Evolutionary conservation across 371 early-diverging fungal species (phyloP), one percentile per base, ranked within the genome.

Genomic region (Nematocida major): DNA sequence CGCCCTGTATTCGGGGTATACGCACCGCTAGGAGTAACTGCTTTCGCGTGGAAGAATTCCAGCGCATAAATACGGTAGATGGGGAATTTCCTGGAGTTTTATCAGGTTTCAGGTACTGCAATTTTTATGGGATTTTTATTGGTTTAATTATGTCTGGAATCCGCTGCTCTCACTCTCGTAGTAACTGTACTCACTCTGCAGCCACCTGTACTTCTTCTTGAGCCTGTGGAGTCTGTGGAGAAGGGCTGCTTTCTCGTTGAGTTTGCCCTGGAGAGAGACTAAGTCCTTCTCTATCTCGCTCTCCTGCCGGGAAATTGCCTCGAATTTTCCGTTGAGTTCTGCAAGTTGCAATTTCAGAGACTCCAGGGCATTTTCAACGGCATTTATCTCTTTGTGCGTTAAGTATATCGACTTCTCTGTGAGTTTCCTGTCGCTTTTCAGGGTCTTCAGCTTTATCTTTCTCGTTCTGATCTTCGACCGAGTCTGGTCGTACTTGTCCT

Each of bases 171-270:
- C 36, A 32, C 0, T 22, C 13, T 57, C 57, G 26, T 57, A 57
- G 26, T 57, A 57, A 36, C 26, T 57, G 26, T 57, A 57, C 26
- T 57, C 57, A 34, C 57, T 57, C 26, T 22, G 7, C 26, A 57
- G 34, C 57, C 57, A 57, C 34, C 38, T 57, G 5, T 57, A 57
- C 57, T 57, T 57, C 36, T 57, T 57, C 26, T 57, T 57, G 5
- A 57, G 34, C 36, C 26, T 28, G 34, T 34, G 57, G 36, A 57
- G 34, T 34, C 34, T 57, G 34, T 57, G 57, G 13, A 57, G 57
- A 32, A 57, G 57, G 11, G 11, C 57, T 34, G 18, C 2, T 57
- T 57, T 57, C 5, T 5, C 22, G n/a, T 26, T 28, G 18, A 57
- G 57, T 38, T 57, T 30, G 7, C 15, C 9, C 26, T 57, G 34